phyloP scores from a whole-genome alignment of 2,329 filamentous ascomycete genomes.

The Dothideomycetes sp. region DNA sequence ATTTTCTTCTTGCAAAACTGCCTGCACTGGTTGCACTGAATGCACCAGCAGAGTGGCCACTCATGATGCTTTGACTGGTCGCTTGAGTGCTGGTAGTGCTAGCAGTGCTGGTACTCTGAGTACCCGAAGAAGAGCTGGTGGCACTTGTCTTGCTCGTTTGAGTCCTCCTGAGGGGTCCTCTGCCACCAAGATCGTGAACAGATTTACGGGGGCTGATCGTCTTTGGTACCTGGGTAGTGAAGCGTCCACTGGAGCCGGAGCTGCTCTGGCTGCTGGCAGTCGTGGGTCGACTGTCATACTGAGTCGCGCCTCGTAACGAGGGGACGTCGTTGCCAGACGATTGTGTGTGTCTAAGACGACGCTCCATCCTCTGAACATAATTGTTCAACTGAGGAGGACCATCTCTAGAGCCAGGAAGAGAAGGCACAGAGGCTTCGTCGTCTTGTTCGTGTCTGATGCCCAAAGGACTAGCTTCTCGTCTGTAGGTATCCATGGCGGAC shows the following conservation, averaged over 20 bases:
- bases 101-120: slow-evolving; percentile 59
- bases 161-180: slow-evolving; percentile 62
- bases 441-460: slow-evolving; percentile 27
- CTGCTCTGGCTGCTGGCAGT: slow-evolving; percentile 15
- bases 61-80: slow-evolving; percentile 85
- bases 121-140: slow-evolving; percentile 52
- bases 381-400: slow-evolving; percentile 66
- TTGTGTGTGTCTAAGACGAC: slow-evolving; percentile 63
- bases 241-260: slow-evolving; percentile 2
- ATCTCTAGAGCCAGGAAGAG: slow-evolving; percentile 27
- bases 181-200: slow-evolving; percentile 62
- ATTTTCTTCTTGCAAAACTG: slow-evolving; percentile 72
- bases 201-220: slow-evolving; percentile 51
- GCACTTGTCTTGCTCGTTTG: slow-evolving; percentile 82
- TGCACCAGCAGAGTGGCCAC: slow-evolving; percentile 77
- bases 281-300: slow-evolving; percentile 30
- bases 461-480: slow-evolving; percentile 18
- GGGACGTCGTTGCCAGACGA: slow-evolving; percentile 27
- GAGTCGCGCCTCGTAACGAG: slow-evolving; percentile 3
- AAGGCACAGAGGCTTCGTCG: slow-evolving; percentile 44
- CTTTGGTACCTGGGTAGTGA: slow-evolving; percentile 12
- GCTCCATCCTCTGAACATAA: slow-evolving; percentile 90
- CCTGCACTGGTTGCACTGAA: slow-evolving; percentile 94
- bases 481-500: slow-evolving; percentile 63
- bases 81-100: slow-evolving; percentile 56